Base-by-base conservation (phyloP, 148 eudicot genomes). In the Rhododendron simsii region DNA sequence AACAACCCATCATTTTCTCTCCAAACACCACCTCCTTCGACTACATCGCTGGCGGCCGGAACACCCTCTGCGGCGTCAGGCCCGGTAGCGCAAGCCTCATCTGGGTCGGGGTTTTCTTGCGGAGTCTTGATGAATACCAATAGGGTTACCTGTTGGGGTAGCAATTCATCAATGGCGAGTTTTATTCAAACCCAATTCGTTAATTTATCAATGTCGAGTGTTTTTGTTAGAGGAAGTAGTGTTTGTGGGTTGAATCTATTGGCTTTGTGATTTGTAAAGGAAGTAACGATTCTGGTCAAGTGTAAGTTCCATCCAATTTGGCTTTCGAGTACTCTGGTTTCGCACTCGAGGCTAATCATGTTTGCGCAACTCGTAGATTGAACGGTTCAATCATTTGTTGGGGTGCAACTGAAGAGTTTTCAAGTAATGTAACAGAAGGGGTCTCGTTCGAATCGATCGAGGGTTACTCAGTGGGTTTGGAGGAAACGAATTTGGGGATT, bases 81-180 rank as follows among this genome's bases (percentile, higher is more conserved):
- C 89, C 94, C 74, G 96, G 96, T 77, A 96, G 98, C 13, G 69
- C 23, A 51, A 87, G 85, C 39, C 88, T 96, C 99, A 37, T 93
- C 98, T 81, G 98, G 98, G 55, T 50, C 91, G 79, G 94, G 95
- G 3, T 93, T 94, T 87, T 87, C 92, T 45, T 97, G 99, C 79
- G 98, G 96, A 7, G 90, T 97, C 87, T 51, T 84, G 88, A 21
- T 78, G 18, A 77, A 67, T 80, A 45, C 51, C 45, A 81, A 65
- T 48, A 87, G 87, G 39, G 93, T 95, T n/a, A 47, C 21, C 33
- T 97, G 99, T 84, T 97, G 98, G 98, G 99, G 98, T 23, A 86
- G 79, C 33, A 87, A 91, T 81, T 26, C 93, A 35, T 53, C 88
- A 20, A 78, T 26, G 20, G 92, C 94, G 12, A 47, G n/a, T 45